These are phyloP conservation scores for Colletotrichum higginsianum DNA, from an alignment of 2,329 filamentous ascomycete genomes.

Conservation along the genomic window DNA sequence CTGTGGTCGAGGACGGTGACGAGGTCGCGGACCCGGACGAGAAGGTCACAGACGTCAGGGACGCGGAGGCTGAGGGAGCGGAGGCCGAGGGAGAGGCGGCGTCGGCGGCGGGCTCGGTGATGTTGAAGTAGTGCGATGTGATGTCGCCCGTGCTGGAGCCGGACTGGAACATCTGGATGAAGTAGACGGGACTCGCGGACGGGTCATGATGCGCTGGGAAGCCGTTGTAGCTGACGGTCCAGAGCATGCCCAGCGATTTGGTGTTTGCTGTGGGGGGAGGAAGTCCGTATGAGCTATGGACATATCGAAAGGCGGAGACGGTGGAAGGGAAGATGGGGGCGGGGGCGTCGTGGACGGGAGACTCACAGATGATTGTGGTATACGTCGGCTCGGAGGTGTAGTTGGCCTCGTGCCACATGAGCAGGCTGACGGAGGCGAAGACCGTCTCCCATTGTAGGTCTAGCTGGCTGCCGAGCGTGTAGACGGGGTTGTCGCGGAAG, in stretches of 20 bases:
- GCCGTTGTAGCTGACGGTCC: background rate
- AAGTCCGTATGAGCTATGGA: background rate
- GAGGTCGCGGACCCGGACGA: background rate
- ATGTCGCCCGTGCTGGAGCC: background rate
- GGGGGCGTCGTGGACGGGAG: background rate
- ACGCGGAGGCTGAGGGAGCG: background rate
- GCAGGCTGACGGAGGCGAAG: background rate
- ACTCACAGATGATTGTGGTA: background rate
- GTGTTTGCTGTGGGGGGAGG: background rate
- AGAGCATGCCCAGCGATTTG: background rate
- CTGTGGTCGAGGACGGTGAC: no score
- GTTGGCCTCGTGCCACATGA: background rate
- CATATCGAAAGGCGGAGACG: no score
- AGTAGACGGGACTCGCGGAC: background rate
- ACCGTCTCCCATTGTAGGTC: slow-evolving; percentile 3
- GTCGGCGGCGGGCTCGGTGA: background rate
- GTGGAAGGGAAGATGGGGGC: no score
- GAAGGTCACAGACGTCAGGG: background rate
- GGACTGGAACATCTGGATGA: slow-evolving; percentile 1
- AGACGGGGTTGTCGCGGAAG: slow-evolving; percentile 8
- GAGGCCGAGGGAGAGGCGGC: background rate
- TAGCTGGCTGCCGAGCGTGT: background rate
- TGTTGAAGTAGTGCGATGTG: slow-evolving; percentile 3
- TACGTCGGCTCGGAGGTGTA: background rate
- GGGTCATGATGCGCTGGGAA: background rate